Evolutionary conservation across 495 filamentous ascomycete species (phyloP).

Genomic region (Aspergillus asperescens): DNA sequence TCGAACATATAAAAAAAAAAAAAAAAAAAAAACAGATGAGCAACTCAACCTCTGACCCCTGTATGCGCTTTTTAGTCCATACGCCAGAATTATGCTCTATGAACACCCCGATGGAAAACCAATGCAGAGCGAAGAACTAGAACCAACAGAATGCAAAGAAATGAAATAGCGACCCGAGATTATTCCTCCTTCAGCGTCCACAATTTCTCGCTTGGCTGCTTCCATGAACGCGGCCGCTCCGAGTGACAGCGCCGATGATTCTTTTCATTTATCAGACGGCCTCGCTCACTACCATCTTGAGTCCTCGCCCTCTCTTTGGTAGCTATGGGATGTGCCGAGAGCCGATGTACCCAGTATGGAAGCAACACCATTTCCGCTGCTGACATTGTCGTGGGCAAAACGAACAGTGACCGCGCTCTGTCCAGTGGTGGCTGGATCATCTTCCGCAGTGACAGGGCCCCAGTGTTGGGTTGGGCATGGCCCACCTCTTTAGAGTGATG

Average conservation of each 20-base stretch:
- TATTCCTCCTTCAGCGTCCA: conserved; percentile 37
- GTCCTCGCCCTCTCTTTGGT: not conserved
- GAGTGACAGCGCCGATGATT: conserved; percentile 41
- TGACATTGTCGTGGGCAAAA: conserved; percentile 27
- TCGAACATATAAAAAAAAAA: not conserved
- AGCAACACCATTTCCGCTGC: conserved; percentile 19
- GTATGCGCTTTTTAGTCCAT: not conserved
- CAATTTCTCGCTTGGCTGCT: conserved; percentile 33
- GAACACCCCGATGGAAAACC: not conserved
- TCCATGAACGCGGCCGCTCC: conserved; percentile 41
- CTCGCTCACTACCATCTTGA: conserved; percentile 4
- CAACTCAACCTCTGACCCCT: not conserved
- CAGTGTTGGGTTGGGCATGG: not conserved
- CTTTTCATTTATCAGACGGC: conserved; percentile 19
- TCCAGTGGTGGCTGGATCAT: conserved; percentile 35
- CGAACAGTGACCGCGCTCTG: conserved; percentile 33
- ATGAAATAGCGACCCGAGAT: not conserved
- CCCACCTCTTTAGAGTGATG: not conserved
- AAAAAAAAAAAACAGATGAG: not conserved
- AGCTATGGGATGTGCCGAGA: conserved; percentile 9
- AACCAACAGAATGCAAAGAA: not conserved
- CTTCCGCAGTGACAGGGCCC: conserved; percentile 20
- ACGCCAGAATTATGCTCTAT: not conserved
- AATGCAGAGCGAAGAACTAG: not conserved
- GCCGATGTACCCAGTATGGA: conserved; percentile 25